Conservation (phyloP, 768 basidiomycete species). For the Mycena haematopus region DNA sequence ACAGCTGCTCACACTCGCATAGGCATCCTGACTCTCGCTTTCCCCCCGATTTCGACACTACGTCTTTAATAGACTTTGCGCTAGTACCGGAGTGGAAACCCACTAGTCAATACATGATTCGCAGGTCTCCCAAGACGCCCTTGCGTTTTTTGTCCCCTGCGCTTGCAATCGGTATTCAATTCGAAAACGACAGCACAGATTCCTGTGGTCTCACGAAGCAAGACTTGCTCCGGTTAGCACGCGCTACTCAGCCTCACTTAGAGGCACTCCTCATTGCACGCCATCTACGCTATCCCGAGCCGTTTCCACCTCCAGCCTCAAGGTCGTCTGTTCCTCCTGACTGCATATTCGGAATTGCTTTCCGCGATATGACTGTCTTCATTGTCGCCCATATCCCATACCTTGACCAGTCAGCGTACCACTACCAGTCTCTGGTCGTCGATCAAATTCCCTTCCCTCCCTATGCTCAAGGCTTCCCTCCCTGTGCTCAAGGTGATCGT, state of each 20-base stretch:
- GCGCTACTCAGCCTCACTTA: slow-evolving; percentile 12
- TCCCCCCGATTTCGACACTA: background rate
- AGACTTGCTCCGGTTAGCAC: slow-evolving; percentile 4
- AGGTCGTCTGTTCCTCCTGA: background rate
- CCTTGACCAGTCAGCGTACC: slow-evolving; percentile 4
- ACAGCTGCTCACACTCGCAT: background rate
- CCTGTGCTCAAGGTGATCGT: no score
- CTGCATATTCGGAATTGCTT: slow-evolving; percentile 15
- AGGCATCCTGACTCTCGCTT: background rate
- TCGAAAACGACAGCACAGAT: background rate
- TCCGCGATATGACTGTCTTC: slow-evolving; percentile 20
- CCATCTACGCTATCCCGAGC: slow-evolving; percentile 1
- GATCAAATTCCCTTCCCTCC: slow-evolving; percentile 14
- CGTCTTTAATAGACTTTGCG: slow-evolving; percentile 3
- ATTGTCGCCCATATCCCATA: slow-evolving; percentile 15
- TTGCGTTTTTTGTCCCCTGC: slow-evolving; percentile 11
- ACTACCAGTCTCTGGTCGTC: slow-evolving; percentile 13
- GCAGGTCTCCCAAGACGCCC: slow-evolving; percentile 7
- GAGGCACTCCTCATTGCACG: slow-evolving; percentile 16
- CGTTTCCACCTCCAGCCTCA: background rate
- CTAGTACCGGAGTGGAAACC: slow-evolving; percentile 15
- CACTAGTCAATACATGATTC: slow-evolving; percentile 2
- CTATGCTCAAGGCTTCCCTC: slow-evolving; percentile 1
- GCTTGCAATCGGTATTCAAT: slow-evolving; percentile 4
- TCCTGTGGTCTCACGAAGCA: slow-evolving; percentile 1